A percentile compares a stretch with the other conserved stretches of the same genome.
Conservation (phyloP, 1,284 basidiomycete species). For the Leccinum holopus region DNA sequence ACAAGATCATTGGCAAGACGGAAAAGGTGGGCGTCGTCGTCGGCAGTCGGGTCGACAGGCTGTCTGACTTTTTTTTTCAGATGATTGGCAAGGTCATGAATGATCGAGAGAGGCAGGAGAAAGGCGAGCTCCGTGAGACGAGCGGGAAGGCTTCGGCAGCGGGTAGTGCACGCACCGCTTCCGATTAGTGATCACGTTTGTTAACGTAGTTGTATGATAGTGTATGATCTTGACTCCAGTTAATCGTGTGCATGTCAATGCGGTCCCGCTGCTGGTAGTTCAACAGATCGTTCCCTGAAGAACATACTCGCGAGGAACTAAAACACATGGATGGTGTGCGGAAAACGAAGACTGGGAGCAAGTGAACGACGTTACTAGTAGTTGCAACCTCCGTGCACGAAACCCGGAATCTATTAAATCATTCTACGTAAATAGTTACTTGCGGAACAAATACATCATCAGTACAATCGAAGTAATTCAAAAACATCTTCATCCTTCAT, state of each 20-base stretch:
- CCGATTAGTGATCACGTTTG: constrained; percentile 33
- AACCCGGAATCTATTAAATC: neutral
- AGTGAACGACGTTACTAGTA: neutral
- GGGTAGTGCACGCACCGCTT: constrained; percentile 30
- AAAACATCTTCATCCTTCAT: neutral
- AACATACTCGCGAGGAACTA: neutral
- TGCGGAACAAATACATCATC: neutral
- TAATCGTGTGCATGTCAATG: neutral
- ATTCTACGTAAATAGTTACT: neutral
- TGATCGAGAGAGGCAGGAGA: constrained; percentile 49
- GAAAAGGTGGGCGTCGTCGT: constrained; percentile 42
- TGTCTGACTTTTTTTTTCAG: constrained; percentile 21
- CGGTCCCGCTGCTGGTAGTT: neutral
- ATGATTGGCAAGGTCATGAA: constrained; percentile 48
- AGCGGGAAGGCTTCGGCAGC: constrained; percentile 49
- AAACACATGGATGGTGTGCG: neutral
- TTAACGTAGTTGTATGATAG: neutral
- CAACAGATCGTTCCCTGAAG: neutral
- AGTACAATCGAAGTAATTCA: neutral
- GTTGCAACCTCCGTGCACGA: neutral
- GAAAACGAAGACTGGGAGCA: neutral
- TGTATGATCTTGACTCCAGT: neutral
- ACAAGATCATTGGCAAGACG: constrained; percentile 55
- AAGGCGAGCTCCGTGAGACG: constrained; percentile 53
- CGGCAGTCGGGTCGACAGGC: neutral